Percentiles rank a stretch among this genome's conserved stretches.
Conservation (phyloP, 2,329 filamentous ascomycete genomes). For the Pseudogymnoascus sp. region DNA sequence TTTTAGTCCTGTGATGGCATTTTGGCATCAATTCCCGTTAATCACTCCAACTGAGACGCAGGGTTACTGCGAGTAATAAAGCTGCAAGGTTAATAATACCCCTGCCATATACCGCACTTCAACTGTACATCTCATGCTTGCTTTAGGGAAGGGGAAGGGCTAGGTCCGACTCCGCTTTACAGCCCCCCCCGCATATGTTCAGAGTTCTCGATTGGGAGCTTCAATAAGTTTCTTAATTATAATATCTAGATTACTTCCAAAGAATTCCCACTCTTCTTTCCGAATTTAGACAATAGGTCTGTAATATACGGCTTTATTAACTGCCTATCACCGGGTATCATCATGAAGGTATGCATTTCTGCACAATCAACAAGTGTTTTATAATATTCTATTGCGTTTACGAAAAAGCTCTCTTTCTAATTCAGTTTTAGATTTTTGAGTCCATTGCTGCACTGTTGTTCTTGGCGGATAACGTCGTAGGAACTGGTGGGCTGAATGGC, state of each 20-base stretch:
- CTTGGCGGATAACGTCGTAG: neutral
- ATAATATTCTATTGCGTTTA: neutral
- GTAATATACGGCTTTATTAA: neutral
- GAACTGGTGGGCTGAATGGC: constrained; percentile 15
- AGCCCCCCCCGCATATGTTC: neutral
- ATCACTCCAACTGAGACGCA: neutral
- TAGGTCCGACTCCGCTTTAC: neutral
- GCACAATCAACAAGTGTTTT: neutral
- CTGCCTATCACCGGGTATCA: neutral
- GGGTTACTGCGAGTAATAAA: neutral
- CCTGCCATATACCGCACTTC: neutral
- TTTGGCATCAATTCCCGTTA: neutral
- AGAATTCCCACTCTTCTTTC: neutral
- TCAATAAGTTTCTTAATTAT: neutral
- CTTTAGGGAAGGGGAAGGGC: neutral
- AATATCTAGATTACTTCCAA: neutral
- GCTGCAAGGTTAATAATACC: neutral
- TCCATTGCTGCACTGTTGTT: neutral
- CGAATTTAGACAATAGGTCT: neutral
- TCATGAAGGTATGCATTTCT: neutral
- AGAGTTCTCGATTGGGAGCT: neutral
- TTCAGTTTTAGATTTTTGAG: neutral
- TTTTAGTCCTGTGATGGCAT: neutral
- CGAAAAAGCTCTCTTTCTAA: neutral
- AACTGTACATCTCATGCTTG: neutral